Percentiles rank a stretch among this genome's conserved stretches.
Conservation (phyloP, 768 basidiomycete species). For the Crucibulum laeve region DNA sequence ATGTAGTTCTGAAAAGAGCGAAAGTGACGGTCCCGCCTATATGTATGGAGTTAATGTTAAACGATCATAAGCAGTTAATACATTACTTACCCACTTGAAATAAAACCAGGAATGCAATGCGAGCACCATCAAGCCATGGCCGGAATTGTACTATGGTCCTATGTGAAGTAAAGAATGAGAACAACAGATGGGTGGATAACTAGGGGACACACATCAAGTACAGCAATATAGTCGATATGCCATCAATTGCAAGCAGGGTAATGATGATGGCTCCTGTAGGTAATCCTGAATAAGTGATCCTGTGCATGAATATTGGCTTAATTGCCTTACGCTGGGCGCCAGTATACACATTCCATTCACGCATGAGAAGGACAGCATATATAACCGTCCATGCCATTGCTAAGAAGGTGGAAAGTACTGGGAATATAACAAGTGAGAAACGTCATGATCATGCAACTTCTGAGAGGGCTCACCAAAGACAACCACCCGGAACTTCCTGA, state of each 20-base stretch:
- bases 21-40: slow-evolving; percentile 28
- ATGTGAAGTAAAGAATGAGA: not conserved
- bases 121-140: slow-evolving; percentile 31
- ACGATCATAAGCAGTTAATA: not conserved
- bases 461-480: slow-evolving; percentile 26
- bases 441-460: not conserved
- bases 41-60: too few species aligned
- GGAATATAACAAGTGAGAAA: not conserved
- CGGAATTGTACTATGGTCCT: slow-evolving; percentile 36
- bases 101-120: slow-evolving; percentile 24
- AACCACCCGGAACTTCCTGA: slow-evolving; percentile 25
- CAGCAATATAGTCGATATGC: slow-evolving; percentile 24
- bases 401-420: slow-evolving; percentile 27
- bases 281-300: slow-evolving; percentile 3
- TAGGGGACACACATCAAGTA: slow-evolving; percentile 29
- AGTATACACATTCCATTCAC: slow-evolving; percentile 27
- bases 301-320: not conserved
- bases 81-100: slow-evolving; percentile 23
- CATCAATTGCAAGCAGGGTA: slow-evolving; percentile 23
- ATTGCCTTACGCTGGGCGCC: slow-evolving; percentile 25
- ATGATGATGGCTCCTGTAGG: slow-evolving; percentile 27
- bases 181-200: not conserved
- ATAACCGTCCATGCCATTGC: slow-evolving; percentile 27
- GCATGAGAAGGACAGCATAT: slow-evolving; percentile 26
- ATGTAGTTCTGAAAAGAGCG: slow-evolving; percentile 19